phyloP scores from a whole-genome alignment of 140 eudicot species.

The Erigeron philadelphicus region DNA sequence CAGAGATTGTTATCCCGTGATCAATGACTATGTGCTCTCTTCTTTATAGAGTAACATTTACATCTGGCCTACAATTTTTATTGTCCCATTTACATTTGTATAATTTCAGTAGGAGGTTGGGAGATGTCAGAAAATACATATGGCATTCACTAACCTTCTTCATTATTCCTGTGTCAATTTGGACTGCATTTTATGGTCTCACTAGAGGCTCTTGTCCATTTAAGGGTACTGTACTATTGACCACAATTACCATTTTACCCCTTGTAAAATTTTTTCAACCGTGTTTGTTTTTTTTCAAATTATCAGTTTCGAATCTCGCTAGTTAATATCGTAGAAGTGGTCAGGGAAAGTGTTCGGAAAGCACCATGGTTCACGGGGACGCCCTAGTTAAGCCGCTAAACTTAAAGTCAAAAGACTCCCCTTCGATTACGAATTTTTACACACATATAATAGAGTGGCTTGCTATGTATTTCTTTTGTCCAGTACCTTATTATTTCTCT shows the following conservation, averaged over 20 bases:
- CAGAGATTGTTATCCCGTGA: conserved; percentile 3
- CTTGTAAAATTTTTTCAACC: conserved; percentile 20
- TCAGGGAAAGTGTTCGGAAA: too few relatives aligned
- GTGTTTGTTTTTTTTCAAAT: conserved; percentile 29
- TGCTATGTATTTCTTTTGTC: conserved; percentile 28
- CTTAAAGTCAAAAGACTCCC: too few relatives aligned
- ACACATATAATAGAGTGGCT: background rate
- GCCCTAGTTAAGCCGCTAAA: too few relatives aligned
- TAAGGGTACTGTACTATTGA: conserved; percentile 16
- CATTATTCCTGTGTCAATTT: conserved; percentile 36
- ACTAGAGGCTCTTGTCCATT: conserved; percentile 29
- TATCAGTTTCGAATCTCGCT: too few relatives aligned
- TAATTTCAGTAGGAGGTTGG: conserved; percentile 18
- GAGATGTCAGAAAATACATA: conserved; percentile 35
- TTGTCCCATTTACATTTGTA: conserved; percentile 11
- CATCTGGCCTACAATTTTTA: conserved; percentile 19
- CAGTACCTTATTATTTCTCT: conserved; percentile 19
- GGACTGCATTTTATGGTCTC: conserved; percentile 24
- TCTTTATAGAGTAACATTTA: conserved; percentile 2
- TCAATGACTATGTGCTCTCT: background rate
- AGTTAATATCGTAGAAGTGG: too few relatives aligned
- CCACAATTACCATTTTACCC: conserved; percentile 18
- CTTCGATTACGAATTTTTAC: too few relatives aligned
- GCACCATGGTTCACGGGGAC: too few relatives aligned
- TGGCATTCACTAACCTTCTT: conserved; percentile 32